Evolutionary conservation across 1,284 basidiomycete genomes (phyloP).

Genomic region (Puccinia novopanici): DNA sequence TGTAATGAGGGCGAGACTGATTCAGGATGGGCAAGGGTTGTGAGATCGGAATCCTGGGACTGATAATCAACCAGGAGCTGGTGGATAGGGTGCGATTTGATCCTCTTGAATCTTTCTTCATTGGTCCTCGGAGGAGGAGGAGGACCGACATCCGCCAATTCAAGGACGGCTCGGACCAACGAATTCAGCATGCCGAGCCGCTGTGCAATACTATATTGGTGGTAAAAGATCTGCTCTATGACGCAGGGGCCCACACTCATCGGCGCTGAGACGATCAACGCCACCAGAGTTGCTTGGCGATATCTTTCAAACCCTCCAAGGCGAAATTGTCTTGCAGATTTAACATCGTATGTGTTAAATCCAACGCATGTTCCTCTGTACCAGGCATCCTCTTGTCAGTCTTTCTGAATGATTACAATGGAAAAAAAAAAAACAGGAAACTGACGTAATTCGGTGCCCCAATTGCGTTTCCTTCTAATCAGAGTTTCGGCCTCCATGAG

Average conservation of each 20-base stretch:
- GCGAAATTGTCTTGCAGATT: constrained; percentile 38
- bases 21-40: too few species aligned
- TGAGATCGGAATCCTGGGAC: background rate
- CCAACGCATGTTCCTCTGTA: constrained; percentile 28
- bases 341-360: constrained; percentile 19
- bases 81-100: background rate
- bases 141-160: background rate
- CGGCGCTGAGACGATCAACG: background rate
- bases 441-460: constrained; percentile 38
- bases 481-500: constrained; percentile 5
- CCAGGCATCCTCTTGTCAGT: background rate
- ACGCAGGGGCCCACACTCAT: constrained; percentile 25
- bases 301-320: constrained; percentile 18
- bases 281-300: constrained; percentile 11
- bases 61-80: background rate
- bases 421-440: background rate
- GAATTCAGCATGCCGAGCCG: constrained; percentile 31
- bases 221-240: constrained; percentile 42
- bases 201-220: constrained; percentile 32
- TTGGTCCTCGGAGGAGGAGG: background rate
- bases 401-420: background rate
- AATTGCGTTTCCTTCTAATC: constrained; percentile 33
- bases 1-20: background rate
- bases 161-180: background rate
- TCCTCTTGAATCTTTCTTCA: background rate